phyloP scores from a whole-genome alignment of 192 early-diverging fungal species.

The Linnemannia elongata region DNA sequence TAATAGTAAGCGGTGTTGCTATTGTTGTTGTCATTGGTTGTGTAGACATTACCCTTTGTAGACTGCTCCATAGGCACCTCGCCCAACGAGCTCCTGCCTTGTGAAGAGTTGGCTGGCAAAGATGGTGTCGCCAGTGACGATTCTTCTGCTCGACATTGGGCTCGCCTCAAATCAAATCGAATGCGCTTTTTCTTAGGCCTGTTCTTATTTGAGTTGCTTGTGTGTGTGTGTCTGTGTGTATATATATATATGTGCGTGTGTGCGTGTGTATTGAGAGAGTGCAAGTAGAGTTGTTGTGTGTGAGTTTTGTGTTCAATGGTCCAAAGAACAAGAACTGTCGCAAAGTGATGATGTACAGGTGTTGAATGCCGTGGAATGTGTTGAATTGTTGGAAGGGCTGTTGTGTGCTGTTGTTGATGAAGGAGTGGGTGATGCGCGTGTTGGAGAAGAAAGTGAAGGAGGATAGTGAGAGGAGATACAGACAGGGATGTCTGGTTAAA shows the following conservation, averaged over 20 bases:
- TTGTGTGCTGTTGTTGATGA: not conserved
- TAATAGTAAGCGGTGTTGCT: not conserved
- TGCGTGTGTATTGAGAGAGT: not conserved
- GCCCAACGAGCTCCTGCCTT: constrained; percentile 68
- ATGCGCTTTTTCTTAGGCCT: not conserved
- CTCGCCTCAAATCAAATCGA: not conserved
- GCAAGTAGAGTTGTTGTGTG: not conserved
- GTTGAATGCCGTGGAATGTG: not conserved
- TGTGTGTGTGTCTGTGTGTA: not conserved
- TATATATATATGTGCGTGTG: not conserved
- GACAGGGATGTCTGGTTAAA: constrained; percentile 3
- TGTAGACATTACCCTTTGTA: constrained; percentile 72
- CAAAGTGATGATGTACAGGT: constrained; percentile 1
- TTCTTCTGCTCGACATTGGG: constrained; percentile 50
- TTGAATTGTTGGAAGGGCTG: not conserved
- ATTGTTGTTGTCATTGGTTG: not conserved
- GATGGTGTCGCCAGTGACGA: constrained; percentile 52
- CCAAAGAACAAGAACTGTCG: not conserved
- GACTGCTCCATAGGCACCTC: constrained; percentile 79
- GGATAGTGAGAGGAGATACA: not conserved
- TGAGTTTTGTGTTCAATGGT: not conserved
- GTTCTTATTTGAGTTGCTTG: not conserved
- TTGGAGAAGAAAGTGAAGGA: not conserved
- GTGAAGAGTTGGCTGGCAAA: constrained; percentile 65
- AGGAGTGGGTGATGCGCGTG: not conserved